phyloP scores from a whole-genome alignment of 768 basidiomycete genomes.

The Termitomyces sp. region DNA sequence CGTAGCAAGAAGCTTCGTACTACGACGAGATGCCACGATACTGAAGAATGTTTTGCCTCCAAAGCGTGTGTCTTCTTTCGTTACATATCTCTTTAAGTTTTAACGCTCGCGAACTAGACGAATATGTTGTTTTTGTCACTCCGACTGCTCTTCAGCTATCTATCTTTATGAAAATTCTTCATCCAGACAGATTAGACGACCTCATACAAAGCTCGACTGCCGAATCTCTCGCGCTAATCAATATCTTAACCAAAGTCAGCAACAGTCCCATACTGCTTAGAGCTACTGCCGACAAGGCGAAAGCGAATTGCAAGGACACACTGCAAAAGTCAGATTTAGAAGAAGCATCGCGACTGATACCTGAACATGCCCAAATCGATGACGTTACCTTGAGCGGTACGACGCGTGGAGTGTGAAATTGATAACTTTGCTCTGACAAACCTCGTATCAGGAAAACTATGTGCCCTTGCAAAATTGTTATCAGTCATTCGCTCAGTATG shows the following conservation, averaged over 20 bases:
- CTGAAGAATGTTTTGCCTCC: constrained; percentile 85
- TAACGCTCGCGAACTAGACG: constrained; percentile 47
- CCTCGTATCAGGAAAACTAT: constrained; percentile 61
- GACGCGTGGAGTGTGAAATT: constrained; percentile 12
- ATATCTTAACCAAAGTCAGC: constrained; percentile 81
- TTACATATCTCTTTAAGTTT: neutral
- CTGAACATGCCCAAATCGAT: constrained; percentile 52
- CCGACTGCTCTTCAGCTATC: constrained; percentile 80
- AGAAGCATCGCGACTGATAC: constrained; percentile 60
- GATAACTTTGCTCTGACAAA: neutral
- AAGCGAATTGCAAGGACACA: constrained; percentile 31
- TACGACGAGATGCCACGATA: constrained; percentile 82
- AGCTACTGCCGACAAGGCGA: constrained; percentile 65
- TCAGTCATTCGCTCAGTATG: constrained; percentile 52
- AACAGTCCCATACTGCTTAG: constrained; percentile 88
- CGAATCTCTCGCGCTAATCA: constrained; percentile 76
- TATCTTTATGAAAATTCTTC: constrained; percentile 74
- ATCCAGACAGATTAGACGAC: constrained; percentile 62
- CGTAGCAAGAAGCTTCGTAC: constrained; percentile 83
- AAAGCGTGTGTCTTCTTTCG: constrained; percentile 57
- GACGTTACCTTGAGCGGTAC: constrained; percentile 81
- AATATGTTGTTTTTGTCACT: constrained; percentile 96
- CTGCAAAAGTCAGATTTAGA: constrained; percentile 45
- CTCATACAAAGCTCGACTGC: constrained; percentile 69
- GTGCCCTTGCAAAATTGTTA: constrained; percentile 62